Conservation (phyloP, 2,329 filamentous ascomycete genomes). For the Scedosporium aurantiacum region DNA sequence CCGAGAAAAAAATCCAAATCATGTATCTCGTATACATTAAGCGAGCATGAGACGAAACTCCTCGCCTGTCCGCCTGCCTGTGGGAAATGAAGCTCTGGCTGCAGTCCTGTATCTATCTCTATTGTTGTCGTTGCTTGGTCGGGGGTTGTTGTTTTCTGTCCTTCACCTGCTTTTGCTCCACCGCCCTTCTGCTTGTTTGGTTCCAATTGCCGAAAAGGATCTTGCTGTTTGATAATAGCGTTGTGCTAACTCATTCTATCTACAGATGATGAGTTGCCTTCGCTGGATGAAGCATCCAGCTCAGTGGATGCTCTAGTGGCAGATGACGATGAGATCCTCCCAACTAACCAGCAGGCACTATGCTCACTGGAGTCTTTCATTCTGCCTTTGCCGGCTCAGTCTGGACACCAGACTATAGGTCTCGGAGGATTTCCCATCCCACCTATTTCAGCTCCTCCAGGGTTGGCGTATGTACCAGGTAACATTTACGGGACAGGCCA, state of each 20-base stretch:
- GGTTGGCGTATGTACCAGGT: neutral
- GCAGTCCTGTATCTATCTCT: neutral
- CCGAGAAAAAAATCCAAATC: constrained; percentile 1
- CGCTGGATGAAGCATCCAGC: constrained; percentile 47
- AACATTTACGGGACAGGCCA: neutral
- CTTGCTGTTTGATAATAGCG: constrained; percentile 2
- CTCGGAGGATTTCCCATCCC: constrained; percentile 14
- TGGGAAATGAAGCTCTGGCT: neutral
- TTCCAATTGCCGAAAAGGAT: neutral
- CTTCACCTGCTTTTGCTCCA: neutral
- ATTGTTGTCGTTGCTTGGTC: neutral
- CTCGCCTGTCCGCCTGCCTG: neutral
- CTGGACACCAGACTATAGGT: neutral
- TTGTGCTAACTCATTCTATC: constrained; percentile 29
- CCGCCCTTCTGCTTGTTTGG: neutral
- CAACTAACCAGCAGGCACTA: constrained; percentile 9
- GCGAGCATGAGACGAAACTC: neutral
- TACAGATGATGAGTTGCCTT: constrained; percentile 52
- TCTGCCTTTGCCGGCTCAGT: neutral
- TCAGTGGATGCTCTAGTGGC: constrained; percentile 61
- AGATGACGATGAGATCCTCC: constrained; percentile 32
- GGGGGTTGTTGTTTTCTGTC: neutral
- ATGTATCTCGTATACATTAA: constrained; percentile 8
- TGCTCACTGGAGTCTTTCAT: neutral
- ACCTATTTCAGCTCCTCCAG: constrained; percentile 17